A percentile compares a stretch with the other conserved stretches of the same genome.
Conservation (phyloP, 495 filamentous ascomycete species). For the Daldinia grandis region DNA sequence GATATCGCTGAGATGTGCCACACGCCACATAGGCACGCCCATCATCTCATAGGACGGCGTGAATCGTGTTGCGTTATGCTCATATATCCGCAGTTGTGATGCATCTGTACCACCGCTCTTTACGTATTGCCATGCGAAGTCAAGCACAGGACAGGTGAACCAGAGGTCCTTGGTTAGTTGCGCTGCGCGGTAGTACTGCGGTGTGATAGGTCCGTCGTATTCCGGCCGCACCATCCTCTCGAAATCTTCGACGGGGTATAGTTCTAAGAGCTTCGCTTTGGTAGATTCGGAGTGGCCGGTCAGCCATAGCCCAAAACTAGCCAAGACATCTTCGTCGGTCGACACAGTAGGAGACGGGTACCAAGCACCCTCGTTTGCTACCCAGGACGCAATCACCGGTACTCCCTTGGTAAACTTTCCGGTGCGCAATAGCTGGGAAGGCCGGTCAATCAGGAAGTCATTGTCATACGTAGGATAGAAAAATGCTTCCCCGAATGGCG, state of each 20-base stretch:
- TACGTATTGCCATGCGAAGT: slow-evolving; percentile 4
- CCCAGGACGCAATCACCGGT: background rate
- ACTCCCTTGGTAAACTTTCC: background rate
- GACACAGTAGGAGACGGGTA: background rate
- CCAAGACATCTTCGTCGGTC: background rate
- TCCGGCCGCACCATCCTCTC: slow-evolving; percentile 4
- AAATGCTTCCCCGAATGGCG: slow-evolving; percentile 1
- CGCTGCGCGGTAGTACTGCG: slow-evolving; percentile 13
- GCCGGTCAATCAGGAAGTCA: background rate
- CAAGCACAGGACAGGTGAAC: slow-evolving; percentile 9
- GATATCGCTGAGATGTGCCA: slow-evolving; percentile 20
- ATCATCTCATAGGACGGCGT: slow-evolving; percentile 6
- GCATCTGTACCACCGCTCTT: background rate
- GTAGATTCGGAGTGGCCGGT: background rate
- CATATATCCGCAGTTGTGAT: background rate
- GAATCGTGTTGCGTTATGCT: slow-evolving; percentile 10
- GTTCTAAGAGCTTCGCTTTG: background rate
- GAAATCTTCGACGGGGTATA: background rate
- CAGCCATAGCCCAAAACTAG: background rate
- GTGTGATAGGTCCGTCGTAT: background rate
- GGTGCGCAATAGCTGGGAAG: background rate
- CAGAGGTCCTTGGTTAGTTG: background rate
- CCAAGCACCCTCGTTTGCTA: background rate
- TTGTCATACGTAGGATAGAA: slow-evolving; percentile 4
- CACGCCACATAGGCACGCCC: slow-evolving; percentile 17